Evolutionary conservation across 139 green algal genomes (phyloP).

Genomic region (Edaphochlamys debaryana): DNA sequence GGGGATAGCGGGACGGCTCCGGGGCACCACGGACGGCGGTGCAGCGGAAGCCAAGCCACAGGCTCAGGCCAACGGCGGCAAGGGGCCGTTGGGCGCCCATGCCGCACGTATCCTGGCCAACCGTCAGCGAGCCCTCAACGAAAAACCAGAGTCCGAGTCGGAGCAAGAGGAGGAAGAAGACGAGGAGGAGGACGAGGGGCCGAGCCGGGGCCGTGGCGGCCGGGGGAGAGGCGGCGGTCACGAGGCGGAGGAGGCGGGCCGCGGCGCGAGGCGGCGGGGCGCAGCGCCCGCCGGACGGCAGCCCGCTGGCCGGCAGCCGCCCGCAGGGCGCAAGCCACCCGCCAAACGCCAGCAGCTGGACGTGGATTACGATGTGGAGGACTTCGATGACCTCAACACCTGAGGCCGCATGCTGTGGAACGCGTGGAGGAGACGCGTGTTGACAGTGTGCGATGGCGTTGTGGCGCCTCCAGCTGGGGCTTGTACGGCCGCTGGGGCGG

Average conservation of each 20-base stretch:
- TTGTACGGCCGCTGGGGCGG: no score
- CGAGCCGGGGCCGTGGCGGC: not conserved
- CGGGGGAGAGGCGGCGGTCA: not conserved
- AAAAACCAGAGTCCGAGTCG: not conserved
- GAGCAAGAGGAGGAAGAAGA: not conserved
- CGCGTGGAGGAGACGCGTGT: no score
- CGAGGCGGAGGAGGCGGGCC: not conserved
- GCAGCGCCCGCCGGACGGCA: not conserved
- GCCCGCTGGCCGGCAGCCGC: not conserved
- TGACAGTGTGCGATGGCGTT: no score
- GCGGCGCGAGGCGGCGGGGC: not conserved
- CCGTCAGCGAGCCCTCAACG: constrained; percentile 10
- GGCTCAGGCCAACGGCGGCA: not conserved
- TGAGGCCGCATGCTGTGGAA: not conserved
- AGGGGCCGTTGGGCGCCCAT: not conserved
- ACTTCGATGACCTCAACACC: constrained; percentile 15
- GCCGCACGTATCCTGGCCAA: constrained; percentile 15
- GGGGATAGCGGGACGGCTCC: no score
- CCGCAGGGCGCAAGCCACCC: not conserved
- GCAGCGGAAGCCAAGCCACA: no score
- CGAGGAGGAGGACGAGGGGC: not conserved
- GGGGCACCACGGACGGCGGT: no score
- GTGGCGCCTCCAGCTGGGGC: no score
- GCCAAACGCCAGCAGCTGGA: not conserved
- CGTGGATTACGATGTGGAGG: constrained; percentile 26